A percentile compares a stretch with the other conserved stretches of the same genome.
Evolutionary conservation across 2,329 filamentous ascomycete species (phyloP).

Genomic region (Colletotrichum magnum): DNA sequence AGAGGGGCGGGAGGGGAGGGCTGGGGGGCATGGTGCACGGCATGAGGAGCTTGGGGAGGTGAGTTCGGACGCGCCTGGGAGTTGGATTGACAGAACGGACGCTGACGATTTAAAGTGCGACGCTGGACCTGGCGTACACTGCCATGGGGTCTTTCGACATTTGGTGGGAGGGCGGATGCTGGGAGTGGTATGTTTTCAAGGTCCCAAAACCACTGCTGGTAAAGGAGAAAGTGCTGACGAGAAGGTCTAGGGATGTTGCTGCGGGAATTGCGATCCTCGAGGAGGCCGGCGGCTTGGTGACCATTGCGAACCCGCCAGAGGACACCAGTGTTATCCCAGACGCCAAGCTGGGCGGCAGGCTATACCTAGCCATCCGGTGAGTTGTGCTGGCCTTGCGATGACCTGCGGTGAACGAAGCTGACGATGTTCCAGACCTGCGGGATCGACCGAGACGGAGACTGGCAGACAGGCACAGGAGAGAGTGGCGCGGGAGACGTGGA

Average conservation of each 20-base stretch:
- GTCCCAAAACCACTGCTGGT: constrained; percentile 57
- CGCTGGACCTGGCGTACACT: constrained; percentile 80
- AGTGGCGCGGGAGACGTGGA: constrained; percentile 81
- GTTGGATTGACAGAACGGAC: no score
- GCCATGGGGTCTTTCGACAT: constrained; percentile 84
- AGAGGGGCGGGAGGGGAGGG: constrained; percentile 72
- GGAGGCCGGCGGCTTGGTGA: constrained; percentile 82
- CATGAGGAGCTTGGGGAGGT: constrained; percentile 76
- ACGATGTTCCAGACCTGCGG: constrained; percentile 68
- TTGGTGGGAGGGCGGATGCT: constrained; percentile 87
- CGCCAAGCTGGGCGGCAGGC: constrained; percentile 74
- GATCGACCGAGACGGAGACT: constrained; percentile 71
- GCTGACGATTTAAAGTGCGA: constrained; percentile 65
- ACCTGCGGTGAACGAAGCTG: not conserved
- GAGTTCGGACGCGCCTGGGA: constrained; percentile 15
- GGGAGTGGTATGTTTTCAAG: constrained; percentile 75
- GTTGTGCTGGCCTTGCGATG: constrained; percentile 27
- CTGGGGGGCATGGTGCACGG: constrained; percentile 86
- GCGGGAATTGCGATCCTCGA: constrained; percentile 80
- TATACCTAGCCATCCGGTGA: constrained; percentile 79
- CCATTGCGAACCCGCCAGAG: constrained; percentile 79
- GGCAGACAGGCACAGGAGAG: constrained; percentile 78
- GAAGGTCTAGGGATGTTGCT: constrained; percentile 74
- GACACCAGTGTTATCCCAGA: constrained; percentile 70
- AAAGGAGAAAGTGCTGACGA: constrained; percentile 71